A percentile compares a stretch with the other conserved stretches of the same genome.
Conservation (phyloP, 768 basidiomycete genomes). For the Pilatotrama ljubarskyi region DNA sequence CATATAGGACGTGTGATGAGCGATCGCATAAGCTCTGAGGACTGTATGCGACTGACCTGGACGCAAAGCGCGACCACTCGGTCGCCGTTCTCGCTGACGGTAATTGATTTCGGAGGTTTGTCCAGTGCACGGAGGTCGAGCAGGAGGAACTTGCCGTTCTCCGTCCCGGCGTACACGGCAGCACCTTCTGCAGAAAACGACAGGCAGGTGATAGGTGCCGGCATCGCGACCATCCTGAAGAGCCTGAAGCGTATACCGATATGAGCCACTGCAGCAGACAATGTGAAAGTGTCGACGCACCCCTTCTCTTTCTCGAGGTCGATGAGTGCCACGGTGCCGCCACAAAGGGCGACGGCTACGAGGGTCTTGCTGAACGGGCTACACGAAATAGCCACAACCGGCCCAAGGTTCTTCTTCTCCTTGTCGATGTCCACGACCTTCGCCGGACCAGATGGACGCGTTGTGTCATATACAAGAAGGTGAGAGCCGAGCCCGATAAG, state of each 20-base stretch:
- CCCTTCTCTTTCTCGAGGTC: constrained; percentile 77
- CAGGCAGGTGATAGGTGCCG: constrained; percentile 56
- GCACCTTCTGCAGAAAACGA: constrained; percentile 72
- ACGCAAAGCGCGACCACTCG: constrained; percentile 55
- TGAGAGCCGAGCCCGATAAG: constrained; percentile 54
- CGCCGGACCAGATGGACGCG: constrained; percentile 53
- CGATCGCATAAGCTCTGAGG: constrained; percentile 18
- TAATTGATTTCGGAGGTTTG: constrained; percentile 57
- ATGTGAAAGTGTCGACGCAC: constrained; percentile 33
- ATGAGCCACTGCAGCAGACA: background rate
- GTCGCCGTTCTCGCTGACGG: constrained; percentile 47
- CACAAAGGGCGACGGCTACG: constrained; percentile 55
- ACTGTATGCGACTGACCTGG: constrained; percentile 47
- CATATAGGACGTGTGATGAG: constrained; percentile 17
- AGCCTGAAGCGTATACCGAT: constrained; percentile 39
- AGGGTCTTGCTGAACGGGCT: constrained; percentile 80
- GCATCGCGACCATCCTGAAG: constrained; percentile 56
- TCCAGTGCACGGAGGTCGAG: constrained; percentile 67
- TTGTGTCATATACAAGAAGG: constrained; percentile 63
- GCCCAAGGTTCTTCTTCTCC: constrained; percentile 43
- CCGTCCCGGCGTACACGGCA: constrained; percentile 64
- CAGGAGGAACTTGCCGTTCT: constrained; percentile 60
- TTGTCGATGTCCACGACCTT: constrained; percentile 49
- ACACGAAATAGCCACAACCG: constrained; percentile 57
- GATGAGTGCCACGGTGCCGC: constrained; percentile 56